A percentile compares a stretch with the other conserved stretches of the same genome.
Conservation (phyloP, 208 protist species). For the Leishmania gerbilli region DNA sequence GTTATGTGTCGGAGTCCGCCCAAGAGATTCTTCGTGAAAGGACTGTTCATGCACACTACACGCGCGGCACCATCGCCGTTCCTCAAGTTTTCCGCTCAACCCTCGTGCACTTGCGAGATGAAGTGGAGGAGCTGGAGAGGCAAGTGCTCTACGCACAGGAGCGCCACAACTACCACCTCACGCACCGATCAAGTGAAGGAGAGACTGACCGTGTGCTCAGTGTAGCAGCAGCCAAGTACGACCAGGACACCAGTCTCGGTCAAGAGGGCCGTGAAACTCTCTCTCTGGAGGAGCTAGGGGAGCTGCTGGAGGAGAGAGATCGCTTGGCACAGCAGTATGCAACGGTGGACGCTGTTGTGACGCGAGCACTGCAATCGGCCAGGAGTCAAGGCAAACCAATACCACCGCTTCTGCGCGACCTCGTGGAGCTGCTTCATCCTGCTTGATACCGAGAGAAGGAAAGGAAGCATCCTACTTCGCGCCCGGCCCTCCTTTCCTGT, state of each 20-base stretch:
- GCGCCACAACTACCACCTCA: conserved; percentile 46
- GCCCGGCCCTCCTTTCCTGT: not conserved
- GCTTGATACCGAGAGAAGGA: not conserved
- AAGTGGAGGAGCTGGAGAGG: conserved; percentile 56
- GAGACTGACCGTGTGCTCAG: not conserved
- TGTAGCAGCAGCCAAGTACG: not conserved
- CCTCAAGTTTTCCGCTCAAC: conserved; percentile 23
- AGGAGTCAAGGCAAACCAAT: not conserved
- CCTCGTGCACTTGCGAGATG: conserved; percentile 36
- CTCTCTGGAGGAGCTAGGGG: conserved; percentile 60
- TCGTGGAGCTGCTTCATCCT: conserved; percentile 29
- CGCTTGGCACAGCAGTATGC: conserved; percentile 47
- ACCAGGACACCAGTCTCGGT: not conserved
- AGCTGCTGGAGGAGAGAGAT: conserved; percentile 72
- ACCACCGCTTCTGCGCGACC: conserved; percentile 28
- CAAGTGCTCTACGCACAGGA: conserved; percentile 43
- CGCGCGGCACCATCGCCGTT: conserved; percentile 34
- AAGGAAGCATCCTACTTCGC: not conserved
- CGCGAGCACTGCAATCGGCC: conserved; percentile 9
- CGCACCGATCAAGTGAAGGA: not conserved
- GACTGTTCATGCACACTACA: conserved; percentile 26
- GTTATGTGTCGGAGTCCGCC: not conserved
- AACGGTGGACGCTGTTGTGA: conserved; percentile 30
- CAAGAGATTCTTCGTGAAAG: conserved; percentile 15
- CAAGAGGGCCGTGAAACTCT: conserved; percentile 30